A percentile compares a stretch with the other conserved stretches of the same genome.
Conservation (phyloP, 2,329 filamentous ascomycete species). For the Calonectria naviculata region DNA sequence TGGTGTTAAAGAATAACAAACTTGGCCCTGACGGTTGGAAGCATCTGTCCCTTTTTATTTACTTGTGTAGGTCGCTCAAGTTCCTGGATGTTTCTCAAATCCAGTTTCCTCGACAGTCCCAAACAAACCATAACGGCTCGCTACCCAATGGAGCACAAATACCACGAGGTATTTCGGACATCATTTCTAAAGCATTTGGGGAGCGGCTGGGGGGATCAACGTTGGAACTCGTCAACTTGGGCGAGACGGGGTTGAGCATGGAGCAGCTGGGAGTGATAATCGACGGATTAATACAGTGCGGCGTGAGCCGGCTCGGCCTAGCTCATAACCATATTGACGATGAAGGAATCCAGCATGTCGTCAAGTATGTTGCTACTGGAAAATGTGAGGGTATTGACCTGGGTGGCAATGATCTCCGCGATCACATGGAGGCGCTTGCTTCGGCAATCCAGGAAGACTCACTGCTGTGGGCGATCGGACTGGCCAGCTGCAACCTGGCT, state of each 20-base stretch:
- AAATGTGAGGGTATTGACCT: constrained; percentile 90
- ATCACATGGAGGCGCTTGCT: constrained; percentile 65
- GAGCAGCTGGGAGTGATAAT: constrained; percentile 80
- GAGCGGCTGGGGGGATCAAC: constrained; percentile 80
- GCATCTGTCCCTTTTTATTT: constrained; percentile 88
- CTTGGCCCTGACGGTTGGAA: constrained; percentile 91
- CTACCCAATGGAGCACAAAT: constrained; percentile 48
- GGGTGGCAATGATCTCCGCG: constrained; percentile 80
- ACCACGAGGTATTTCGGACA: constrained; percentile 58
- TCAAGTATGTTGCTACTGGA: constrained; percentile 79
- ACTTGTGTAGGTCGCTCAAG: constrained; percentile 89
- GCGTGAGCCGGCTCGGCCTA: constrained; percentile 82
- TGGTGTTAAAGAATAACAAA: constrained; percentile 93
- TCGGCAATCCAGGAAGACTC: constrained; percentile 63
- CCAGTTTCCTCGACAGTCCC: constrained; percentile 70
- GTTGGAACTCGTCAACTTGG: constrained; percentile 85
- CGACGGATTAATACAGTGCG: constrained; percentile 84
- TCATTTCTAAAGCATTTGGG: constrained; percentile 80
- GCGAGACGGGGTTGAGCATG: constrained; percentile 79
- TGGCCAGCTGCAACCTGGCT: constrained; percentile 86
- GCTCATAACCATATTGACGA: constrained; percentile 83
- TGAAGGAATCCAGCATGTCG: constrained; percentile 80
- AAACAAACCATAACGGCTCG: constrained; percentile 41
- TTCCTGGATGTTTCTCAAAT: constrained; percentile 89
- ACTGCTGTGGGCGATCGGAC: constrained; percentile 82